Evolutionary conservation across 1,139 yeast species (phyloP).

Genomic region (Scheffersomyces titani): DNA sequence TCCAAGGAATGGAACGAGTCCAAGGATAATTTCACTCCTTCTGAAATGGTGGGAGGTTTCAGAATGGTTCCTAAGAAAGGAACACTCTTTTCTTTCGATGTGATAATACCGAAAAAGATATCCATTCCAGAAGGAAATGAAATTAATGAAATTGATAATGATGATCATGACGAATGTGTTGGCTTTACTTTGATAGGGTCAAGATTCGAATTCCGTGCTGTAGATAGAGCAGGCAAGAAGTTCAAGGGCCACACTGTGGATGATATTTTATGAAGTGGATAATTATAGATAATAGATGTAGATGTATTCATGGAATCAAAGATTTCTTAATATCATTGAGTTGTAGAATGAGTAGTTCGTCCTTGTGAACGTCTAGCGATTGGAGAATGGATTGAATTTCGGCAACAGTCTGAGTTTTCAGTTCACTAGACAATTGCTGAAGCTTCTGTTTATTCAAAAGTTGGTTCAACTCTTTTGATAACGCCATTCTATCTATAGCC

Average conservation of each 20-base stretch:
- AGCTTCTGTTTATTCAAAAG: slow-evolving; percentile 10
- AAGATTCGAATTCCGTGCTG: slow-evolving; percentile 71
- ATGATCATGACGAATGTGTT: slow-evolving; percentile 34
- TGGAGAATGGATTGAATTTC: slow-evolving; percentile 17
- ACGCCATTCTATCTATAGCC: slow-evolving; percentile 12
- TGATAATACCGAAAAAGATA: slow-evolving; percentile 31
- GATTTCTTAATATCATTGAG: slow-evolving; percentile 20
- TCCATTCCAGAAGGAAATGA: slow-evolving; percentile 9
- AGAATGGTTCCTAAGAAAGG: slow-evolving; percentile 62
- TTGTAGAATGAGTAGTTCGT: slow-evolving; percentile 26
- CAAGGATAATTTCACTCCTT: slow-evolving; percentile 20
- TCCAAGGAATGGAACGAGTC: slow-evolving; percentile 32
- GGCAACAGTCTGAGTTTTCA: slow-evolving; percentile 7
- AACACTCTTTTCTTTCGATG: slow-evolving; percentile 56
- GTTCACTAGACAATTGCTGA: slow-evolving; percentile 2
- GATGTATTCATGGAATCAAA: slow-evolving; percentile 2
- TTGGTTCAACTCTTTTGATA: slow-evolving; percentile 20
- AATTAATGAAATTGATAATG: slow-evolving; percentile 8
- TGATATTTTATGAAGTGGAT: slow-evolving; percentile 40
- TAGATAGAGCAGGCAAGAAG: slow-evolving; percentile 83
- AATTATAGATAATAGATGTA: neutral
- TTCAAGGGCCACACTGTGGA: slow-evolving; percentile 78
- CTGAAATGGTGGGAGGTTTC: slow-evolving; percentile 51
- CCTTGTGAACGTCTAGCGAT: slow-evolving; percentile 16
- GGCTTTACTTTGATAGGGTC: slow-evolving; percentile 78